Percentiles rank a stretch among this genome's conserved stretches.
These are phyloP conservation scores for Plasmodium gonderi DNA, from an alignment of 169 alveolate genomes.

Conservation along the genomic window DNA sequence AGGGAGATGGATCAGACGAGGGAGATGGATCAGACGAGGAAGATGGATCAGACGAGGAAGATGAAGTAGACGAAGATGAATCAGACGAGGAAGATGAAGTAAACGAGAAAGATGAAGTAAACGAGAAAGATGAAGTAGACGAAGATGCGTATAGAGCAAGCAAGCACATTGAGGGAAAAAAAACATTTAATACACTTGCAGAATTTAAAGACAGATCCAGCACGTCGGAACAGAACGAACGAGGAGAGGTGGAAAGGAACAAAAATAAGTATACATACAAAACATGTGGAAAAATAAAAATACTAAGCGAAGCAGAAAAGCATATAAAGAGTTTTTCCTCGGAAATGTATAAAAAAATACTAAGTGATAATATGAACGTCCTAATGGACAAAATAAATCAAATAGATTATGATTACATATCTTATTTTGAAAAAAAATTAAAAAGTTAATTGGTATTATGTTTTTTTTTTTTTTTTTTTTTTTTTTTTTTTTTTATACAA, in stretches of 20 bases:
- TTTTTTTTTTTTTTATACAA: not conserved
- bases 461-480: not conserved
- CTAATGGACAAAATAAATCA: constrained; percentile 35
- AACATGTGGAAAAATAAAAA: not conserved
- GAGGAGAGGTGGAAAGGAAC: not conserved
- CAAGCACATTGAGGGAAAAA: not conserved
- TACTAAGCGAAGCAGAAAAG: constrained; percentile 18
- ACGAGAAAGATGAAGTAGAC: not conserved
- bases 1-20: not conserved
- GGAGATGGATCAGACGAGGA: not conserved
- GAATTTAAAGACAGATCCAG: not conserved
- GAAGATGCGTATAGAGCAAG: constrained; percentile 1
- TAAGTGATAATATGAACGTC: constrained; percentile 29
- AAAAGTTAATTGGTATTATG: constrained; percentile 19
- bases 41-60: not conserved
- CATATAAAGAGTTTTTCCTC: constrained; percentile 30
- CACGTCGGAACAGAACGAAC: not conserved
- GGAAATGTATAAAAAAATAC: constrained; percentile 17
- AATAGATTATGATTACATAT: constrained; percentile 57
- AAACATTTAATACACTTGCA: not conserved
- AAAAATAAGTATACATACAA: not conserved
- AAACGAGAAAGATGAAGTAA: not conserved
- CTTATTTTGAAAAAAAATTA: constrained; percentile 56
- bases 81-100: not conserved
- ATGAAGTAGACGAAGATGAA: constrained; percentile 10